phyloP scores from a whole-genome alignment of 345 rosid species.

The Erysimum cheiranthoides region DNA sequence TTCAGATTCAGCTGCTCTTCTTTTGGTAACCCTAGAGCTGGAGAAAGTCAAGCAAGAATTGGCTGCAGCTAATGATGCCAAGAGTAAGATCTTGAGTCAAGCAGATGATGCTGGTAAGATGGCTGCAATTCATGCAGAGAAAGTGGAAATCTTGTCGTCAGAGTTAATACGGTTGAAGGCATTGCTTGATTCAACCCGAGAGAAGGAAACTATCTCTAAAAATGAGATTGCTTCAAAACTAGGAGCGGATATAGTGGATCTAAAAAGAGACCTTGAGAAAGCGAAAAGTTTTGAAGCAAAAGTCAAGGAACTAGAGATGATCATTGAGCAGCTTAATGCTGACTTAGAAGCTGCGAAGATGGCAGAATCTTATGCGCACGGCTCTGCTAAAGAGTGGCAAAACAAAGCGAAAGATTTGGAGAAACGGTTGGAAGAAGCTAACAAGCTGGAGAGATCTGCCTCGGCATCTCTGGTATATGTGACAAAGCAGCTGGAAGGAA shows the following conservation, averaged over 20 bases:
- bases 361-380: conserved; percentile 82
- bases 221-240: conserved; percentile 60
- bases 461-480: conserved; percentile 74
- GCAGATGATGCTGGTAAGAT: conserved; percentile 89
- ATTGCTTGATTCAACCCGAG: conserved; percentile 74
- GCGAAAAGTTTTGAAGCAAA: conserved; percentile 55
- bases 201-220: conserved; percentile 59
- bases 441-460: conserved; percentile 73
- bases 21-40: conserved; percentile 66
- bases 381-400: conserved; percentile 70
- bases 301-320: conserved; percentile 64
- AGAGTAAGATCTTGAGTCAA: conserved; percentile 73
- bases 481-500: conserved; percentile 76
- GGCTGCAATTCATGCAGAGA: conserved; percentile 80
- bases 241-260: conserved; percentile 57
- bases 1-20: conserved; percentile 74
- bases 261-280: conserved; percentile 67
- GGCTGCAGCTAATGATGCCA: conserved; percentile 66
- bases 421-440: conserved; percentile 63
- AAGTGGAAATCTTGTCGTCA: conserved; percentile 72
- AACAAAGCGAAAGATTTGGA: conserved; percentile 61
- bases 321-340: conserved; percentile 71
- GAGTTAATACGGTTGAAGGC: conserved; percentile 70
- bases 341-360: conserved; percentile 82
- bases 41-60: conserved; percentile 74